Conservation (phyloP, 768 basidiomycete species). For the Lactarius sp. region DNA sequence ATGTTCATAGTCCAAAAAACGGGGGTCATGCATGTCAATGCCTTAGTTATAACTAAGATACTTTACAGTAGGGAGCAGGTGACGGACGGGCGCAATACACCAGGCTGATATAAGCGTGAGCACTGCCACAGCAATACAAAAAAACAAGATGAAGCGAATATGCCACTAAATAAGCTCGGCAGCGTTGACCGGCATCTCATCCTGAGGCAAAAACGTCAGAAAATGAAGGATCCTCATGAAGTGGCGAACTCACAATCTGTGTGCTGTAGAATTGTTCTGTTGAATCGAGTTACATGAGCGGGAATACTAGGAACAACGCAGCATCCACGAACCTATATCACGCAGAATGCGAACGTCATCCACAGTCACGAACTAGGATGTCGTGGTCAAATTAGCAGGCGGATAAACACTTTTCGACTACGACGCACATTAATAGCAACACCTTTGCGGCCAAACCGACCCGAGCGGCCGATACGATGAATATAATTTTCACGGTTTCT, state of each 20-base stretch:
- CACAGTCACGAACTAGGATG: slow-evolving; percentile 76
- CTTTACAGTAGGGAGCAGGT: slow-evolving; percentile 16
- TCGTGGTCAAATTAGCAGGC: background rate
- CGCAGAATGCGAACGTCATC: slow-evolving; percentile 96
- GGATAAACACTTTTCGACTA: background rate
- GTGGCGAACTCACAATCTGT: slow-evolving; percentile 61
- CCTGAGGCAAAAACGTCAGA: slow-evolving; percentile 45
- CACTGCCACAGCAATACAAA: slow-evolving; percentile 15
- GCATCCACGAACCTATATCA: slow-evolving; percentile 72
- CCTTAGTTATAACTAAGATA: slow-evolving; percentile 17
- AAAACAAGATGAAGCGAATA: background rate
- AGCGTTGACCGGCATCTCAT: slow-evolving; percentile 99
- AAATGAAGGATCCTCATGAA: background rate
- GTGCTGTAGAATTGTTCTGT: slow-evolving; percentile 95
- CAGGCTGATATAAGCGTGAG: background rate
- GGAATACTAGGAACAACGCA: background rate
- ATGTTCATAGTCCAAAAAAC: slow-evolving; percentile 1
- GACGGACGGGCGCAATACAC: slow-evolving; percentile 12
- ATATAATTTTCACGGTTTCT: slow-evolving; percentile 99
- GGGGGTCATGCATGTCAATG: background rate
- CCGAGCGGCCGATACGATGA: slow-evolving; percentile 98
- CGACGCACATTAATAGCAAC: slow-evolving; percentile 92
- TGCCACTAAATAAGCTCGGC: slow-evolving; percentile 81
- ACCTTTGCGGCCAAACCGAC: slow-evolving; percentile 98
- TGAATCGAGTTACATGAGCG: background rate